Conservation (phyloP, 2,329 filamentous ascomycete species). For the Fusarium musae region DNA sequence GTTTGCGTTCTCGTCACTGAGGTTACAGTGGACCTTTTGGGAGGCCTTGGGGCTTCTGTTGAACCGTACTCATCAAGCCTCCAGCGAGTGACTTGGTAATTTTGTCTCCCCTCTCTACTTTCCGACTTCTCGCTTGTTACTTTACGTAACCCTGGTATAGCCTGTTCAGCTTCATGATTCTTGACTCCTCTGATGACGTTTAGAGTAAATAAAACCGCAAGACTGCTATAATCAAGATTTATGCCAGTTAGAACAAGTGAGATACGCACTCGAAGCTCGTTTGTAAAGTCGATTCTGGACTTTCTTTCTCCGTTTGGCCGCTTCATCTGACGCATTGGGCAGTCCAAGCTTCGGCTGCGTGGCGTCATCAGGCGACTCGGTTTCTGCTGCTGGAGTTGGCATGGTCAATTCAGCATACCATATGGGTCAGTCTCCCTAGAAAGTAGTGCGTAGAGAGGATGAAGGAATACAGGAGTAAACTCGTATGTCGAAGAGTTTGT, state of each 20-base stretch:
- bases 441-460: background rate
- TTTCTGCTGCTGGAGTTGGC: fast-evolving
- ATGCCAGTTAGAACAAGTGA: too few species aligned
- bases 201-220: too few species aligned
- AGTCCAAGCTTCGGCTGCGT: background rate
- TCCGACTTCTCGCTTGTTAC: background rate
- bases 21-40: fast-evolving
- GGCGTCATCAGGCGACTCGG: background rate
- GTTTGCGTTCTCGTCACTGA: fast-evolving
- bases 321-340: fast-evolving
- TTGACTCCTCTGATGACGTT: too few species aligned
- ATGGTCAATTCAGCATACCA: fast-evolving
- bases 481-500: background rate
- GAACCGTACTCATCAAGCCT: background rate
- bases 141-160: background rate
- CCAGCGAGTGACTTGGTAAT: background rate
- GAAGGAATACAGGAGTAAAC: background rate
- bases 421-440: too few species aligned
- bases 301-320: background rate
- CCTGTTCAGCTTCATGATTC: background rate
- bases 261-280: background rate
- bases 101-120: fast-evolving
- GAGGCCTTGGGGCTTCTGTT: fast-evolving
- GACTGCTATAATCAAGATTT: too few species aligned
- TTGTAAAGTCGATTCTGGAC: background rate